Conservation (phyloP, 768 basidiomycete species). For the Amanita jacksonii region DNA sequence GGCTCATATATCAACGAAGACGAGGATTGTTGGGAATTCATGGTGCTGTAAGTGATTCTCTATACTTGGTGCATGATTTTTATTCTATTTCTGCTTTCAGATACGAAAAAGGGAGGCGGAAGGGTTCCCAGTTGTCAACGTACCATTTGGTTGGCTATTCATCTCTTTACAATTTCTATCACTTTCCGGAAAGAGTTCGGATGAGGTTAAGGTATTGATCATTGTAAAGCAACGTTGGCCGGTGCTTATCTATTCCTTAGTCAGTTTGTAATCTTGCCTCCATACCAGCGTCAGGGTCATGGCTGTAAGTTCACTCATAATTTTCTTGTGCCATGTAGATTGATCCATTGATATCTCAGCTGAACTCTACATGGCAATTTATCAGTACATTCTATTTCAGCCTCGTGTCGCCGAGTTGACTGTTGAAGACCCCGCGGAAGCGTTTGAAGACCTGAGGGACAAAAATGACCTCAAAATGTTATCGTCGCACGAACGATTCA, state of each 20-base stretch:
- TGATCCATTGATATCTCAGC: constrained; percentile 32
- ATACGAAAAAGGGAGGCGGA: constrained; percentile 75
- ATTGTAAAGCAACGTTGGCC: not conserved
- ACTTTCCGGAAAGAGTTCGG: constrained; percentile 85
- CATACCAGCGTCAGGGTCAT: constrained; percentile 84
- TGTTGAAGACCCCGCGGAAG: constrained; percentile 96
- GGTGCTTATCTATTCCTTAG: constrained; percentile 28
- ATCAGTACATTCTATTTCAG: constrained; percentile 59
- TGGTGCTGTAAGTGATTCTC: constrained; percentile 58
- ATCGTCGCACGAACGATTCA: constrained; percentile 51
- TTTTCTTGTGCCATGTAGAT: not conserved
- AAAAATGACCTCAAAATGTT: constrained; percentile 83
- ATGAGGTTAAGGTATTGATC: constrained; percentile 68
- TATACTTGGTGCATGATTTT: not conserved
- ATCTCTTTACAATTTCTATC: constrained; percentile 91
- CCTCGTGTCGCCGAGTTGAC: constrained; percentile 82
- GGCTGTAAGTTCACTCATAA: constrained; percentile 55
- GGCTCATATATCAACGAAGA: constrained; percentile 93
- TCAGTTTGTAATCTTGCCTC: constrained; percentile 90
- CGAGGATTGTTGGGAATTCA: constrained; percentile 92
- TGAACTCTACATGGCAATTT: constrained; percentile 79
- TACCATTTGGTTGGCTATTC: constrained; percentile 96
- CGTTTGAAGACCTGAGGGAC: constrained; percentile 94
- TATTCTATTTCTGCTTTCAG: constrained; percentile 26
- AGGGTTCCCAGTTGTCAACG: constrained; percentile 35